Evolutionary conservation across 169 alveolate genomes (phyloP), one percentile per base, ranked within the genome.

Genomic region (Cryptosporidium ubiquitum): DNA sequence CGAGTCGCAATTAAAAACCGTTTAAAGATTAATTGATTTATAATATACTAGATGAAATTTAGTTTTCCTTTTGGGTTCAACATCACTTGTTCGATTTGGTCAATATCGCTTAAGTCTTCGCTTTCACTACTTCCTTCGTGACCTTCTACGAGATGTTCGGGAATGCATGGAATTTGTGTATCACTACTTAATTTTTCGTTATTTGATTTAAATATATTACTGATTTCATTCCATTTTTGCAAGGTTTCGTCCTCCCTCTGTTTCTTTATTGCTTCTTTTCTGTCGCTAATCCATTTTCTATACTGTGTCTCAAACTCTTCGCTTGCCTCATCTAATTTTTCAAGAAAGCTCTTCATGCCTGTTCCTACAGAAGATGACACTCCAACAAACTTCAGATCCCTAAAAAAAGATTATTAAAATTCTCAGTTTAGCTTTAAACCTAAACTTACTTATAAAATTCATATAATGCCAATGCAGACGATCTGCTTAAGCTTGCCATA

Each of bases 381-480:
- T 0, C 97, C 97, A 42, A 93, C 93, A 69, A 93, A 84, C 47
- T 49, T 92, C 94, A 86, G 44, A 51, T 69, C 86, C 51, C 86
- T 35, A 68, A 31, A 60, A 3, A 37, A 23, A 18, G 0, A 6
- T 5, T 44, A 93, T 91, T 40, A 86, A 93, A 44, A 12, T 6
- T 47, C 12, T 39, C 64, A 68, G 20, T 31, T 33, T 31, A 9
- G 12, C 23, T 69, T 16, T 40, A 26, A 16, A 12, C 71, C 61
- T 57, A n/a, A 55, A 89, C 93, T 71, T 79, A 79, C 89, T 91
- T 70, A 91, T 97, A 97, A 91, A 95, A 97, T 85, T 97, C 99
- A 79, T 95, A 95, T 40, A 97, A 93, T 84, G 96, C 96, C 68
- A 97, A 92, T 29, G 98, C 96, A 74, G 97, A 93, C 29, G 97